Evolutionary conservation across 495 filamentous ascomycete species (phyloP).

Genomic region (Penicillium daleae): DNA sequence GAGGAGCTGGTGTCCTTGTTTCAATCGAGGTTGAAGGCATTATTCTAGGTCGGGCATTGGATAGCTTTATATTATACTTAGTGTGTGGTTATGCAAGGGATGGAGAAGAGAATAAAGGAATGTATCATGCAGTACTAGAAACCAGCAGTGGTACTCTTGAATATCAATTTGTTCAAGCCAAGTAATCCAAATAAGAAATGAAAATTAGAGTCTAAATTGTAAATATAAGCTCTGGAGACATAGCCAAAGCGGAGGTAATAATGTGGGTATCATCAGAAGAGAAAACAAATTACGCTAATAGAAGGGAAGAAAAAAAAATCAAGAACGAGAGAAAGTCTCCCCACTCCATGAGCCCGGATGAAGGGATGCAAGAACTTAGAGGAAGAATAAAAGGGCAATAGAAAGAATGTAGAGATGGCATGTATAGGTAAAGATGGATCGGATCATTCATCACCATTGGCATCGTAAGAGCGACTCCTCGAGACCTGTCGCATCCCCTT

Average conservation of each 20-base stretch:
- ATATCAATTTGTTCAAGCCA: neutral
- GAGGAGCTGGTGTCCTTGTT: conserved; percentile 52
- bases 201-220: conserved; percentile 2
- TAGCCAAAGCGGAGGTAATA: conserved; percentile 17
- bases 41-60: conserved; percentile 32
- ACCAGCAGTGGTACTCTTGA: neutral
- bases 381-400: neutral
- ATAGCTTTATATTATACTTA: neutral
- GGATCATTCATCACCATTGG: conserved; percentile 30
- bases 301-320: conserved; percentile 12
- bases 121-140: neutral
- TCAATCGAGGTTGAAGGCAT: conserved; percentile 53
- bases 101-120: neutral
- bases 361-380: neutral
- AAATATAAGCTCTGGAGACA: conserved; percentile 12
- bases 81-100: neutral
- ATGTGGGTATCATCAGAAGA: conserved; percentile 46
- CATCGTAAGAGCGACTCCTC: conserved; percentile 39
- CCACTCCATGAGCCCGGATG: neutral
- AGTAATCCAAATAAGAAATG: neutral
- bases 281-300: conserved; percentile 9
- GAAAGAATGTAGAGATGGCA: neutral
- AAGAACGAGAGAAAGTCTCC: conserved; percentile 7
- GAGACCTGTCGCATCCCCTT: conserved; percentile 31
- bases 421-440: conserved; percentile 6